These are phyloP conservation scores for Jaapia argillacea DNA, from an alignment of 768 basidiomycete species.

Conservation along the genomic window DNA sequence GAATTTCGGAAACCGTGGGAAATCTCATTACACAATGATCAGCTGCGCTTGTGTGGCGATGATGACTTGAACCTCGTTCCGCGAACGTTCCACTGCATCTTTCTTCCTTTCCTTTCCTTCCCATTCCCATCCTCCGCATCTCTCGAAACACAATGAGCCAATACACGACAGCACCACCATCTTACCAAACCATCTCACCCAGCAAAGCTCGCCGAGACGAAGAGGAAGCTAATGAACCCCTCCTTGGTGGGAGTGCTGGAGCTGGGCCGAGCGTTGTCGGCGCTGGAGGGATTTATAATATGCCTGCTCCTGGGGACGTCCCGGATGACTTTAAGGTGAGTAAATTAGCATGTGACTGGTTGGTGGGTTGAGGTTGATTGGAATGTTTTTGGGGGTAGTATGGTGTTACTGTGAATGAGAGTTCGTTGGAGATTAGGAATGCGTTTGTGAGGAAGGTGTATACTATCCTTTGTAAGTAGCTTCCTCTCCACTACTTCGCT, in stretches of 20 bases:
- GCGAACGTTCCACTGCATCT: too few relatives aligned
- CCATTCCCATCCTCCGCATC: too few relatives aligned
- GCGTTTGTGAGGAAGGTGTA: slow-evolving; percentile 91
- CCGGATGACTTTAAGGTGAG: slow-evolving; percentile 92
- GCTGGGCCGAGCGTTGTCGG: slow-evolving; percentile 37
- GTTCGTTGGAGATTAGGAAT: slow-evolving; percentile 65
- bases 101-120: too few relatives aligned
- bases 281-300: slow-evolving; percentile 55
- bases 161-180: too few relatives aligned
- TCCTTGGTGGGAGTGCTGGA: slow-evolving; percentile 31
- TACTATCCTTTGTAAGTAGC: slow-evolving; percentile 69
- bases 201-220: too few relatives aligned
- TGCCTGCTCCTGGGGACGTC: slow-evolving; percentile 62
- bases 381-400: slow-evolving; percentile 50
- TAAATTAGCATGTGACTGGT: slow-evolving; percentile 9
- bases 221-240: slow-evolving; percentile 27
- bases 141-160: too few relatives aligned
- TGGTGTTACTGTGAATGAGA: slow-evolving; percentile 72
- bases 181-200: too few relatives aligned
- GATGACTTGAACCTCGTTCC: too few relatives aligned
- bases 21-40: too few relatives aligned
- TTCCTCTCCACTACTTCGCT: background rate
- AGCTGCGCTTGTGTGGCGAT: too few relatives aligned
- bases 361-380: slow-evolving; percentile 9
- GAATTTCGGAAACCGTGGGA: too few relatives aligned